Conservation (phyloP, 2,329 filamentous ascomycete genomes). For the Samsoniella hepiali region DNA sequence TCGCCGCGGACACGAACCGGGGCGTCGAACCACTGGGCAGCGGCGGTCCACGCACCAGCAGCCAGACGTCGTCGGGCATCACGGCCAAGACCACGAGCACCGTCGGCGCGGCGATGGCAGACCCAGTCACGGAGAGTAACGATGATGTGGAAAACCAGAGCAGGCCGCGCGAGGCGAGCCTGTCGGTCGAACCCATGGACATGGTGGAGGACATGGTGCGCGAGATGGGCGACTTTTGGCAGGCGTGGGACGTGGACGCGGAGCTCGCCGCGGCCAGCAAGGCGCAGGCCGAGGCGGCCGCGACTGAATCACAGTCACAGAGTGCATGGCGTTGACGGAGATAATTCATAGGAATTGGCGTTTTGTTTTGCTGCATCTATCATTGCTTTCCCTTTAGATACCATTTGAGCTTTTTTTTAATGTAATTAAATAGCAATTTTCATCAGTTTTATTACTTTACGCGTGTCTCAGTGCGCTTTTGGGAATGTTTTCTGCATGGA, state of each 20-base stretch:
- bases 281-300: constrained; percentile 17
- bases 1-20: constrained; percentile 26
- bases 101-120: constrained; percentile 13
- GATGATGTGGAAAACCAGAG: background rate
- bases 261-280: constrained; percentile 34
- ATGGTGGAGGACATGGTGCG: constrained; percentile 37
- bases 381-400: constrained; percentile 1
- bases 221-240: constrained; percentile 35
- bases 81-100: background rate
- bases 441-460: background rate
- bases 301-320: constrained; percentile 19
- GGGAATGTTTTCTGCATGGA: background rate
- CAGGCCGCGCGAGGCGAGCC: constrained; percentile 3
- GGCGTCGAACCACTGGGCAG: constrained; percentile 22
- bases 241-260: constrained; percentile 34
- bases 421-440: background rate
- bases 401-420: constrained; percentile 2
- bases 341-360: background rate
- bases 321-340: constrained; percentile 27
- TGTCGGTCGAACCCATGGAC: constrained; percentile 32
- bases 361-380: background rate
- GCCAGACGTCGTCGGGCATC: background rate
- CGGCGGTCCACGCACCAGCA: background rate
- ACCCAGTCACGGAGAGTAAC: background rate
- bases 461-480: too few species aligned